Evolutionary conservation across 1,284 basidiomycete species (phyloP).

Genomic region (Caloboletus inedulis): DNA sequence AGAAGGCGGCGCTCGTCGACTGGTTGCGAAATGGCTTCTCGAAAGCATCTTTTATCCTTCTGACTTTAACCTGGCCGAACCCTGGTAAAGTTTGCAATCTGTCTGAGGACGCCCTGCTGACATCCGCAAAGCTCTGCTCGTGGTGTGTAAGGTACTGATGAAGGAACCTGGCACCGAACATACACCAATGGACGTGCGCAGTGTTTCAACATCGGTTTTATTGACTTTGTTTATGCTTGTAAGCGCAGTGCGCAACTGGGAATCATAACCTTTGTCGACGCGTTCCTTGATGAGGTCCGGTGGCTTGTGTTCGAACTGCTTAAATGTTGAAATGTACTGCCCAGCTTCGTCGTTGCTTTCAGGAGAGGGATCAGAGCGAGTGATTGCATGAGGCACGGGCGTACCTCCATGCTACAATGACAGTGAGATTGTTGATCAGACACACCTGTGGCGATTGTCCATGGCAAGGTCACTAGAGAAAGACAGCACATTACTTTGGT

Average conservation of each 20-base stretch:
- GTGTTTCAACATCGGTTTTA: conserved; percentile 94
- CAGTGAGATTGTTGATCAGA: conserved; percentile 88
- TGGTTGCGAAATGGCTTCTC: conserved; percentile 72
- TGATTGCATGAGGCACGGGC: conserved; percentile 1
- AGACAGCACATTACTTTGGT: conserved; percentile 61
- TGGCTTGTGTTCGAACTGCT: conserved; percentile 90
- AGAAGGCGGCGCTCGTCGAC: conserved; percentile 50
- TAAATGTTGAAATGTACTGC: conserved; percentile 87
- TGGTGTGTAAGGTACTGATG: conserved; percentile 7
- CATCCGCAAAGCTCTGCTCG: conserved; percentile 78
- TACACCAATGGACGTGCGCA: conserved; percentile 92
- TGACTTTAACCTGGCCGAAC: conserved; percentile 93
- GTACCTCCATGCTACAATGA: conserved; percentile 91
- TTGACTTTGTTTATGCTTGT: conserved; percentile 94
- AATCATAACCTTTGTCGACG: conserved; percentile 82
- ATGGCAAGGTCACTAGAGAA: conserved; percentile 3
- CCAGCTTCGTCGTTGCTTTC: conserved; percentile 86
- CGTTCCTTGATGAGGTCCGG: conserved; percentile 94
- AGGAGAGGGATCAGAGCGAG: background rate
- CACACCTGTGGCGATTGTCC: conserved; percentile 51
- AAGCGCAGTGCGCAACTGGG: conserved; percentile 80
- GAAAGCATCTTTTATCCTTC: conserved; percentile 74
- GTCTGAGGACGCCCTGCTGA: conserved; percentile 70
- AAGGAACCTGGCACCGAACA: conserved; percentile 30
- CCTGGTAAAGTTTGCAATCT: conserved; percentile 85